Evolutionary conservation across 2,329 filamentous ascomycete species (phyloP), one percentile per base, ranked within the genome.

Genomic region (Didymosphaeria variabile): DNA sequence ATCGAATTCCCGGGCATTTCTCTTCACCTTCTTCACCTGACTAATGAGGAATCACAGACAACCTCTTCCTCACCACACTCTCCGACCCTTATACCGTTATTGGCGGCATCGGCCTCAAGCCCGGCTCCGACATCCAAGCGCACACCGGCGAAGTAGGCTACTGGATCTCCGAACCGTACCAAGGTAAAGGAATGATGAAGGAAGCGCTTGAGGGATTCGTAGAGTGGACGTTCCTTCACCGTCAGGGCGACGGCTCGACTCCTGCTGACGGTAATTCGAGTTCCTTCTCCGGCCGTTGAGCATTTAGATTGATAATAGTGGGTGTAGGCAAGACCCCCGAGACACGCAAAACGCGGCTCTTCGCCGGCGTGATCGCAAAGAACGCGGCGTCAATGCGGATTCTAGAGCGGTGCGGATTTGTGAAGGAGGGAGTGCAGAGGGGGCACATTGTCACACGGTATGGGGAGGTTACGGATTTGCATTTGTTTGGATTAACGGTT

Each of bases 61-160:
- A 49, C 49, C 74, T 68, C 62, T 67, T 53, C 3, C 63, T 75
- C 10, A 69, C 61, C 42, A 59, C 67, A 3, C 31, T 19, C 6
- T 38, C 59, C 8, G 44, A 54, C 2, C 71, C 70, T 5, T 32
- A 55, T 1, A 60, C 60, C 12, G 47, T 72, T 1, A 76, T 80
- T 57, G 80, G 80, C 31, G 68, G 72, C 8, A 77, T 81, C 36
- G 79, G 80, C 3, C 57, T 82, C 9, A 77, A 71, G 57, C 73
- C 72, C 45, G 73, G 69, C n/a, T 13, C 44, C 34, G 79, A 80
- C 58, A 67, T 79, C 17, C 69, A 73, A 17, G 64, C 74, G 5
- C 78, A 79, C 57, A 71, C 68, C 1, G 80, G 75, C 0, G 78
- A 81, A 59, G 52, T 82, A 1, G 80, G 80, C 10, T 82, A 79